Percentiles rank a stretch among this genome's conserved stretches.
phyloP scores from a whole-genome alignment of 768 basidiomycete genomes.

The Xerocomus spinulosus region DNA sequence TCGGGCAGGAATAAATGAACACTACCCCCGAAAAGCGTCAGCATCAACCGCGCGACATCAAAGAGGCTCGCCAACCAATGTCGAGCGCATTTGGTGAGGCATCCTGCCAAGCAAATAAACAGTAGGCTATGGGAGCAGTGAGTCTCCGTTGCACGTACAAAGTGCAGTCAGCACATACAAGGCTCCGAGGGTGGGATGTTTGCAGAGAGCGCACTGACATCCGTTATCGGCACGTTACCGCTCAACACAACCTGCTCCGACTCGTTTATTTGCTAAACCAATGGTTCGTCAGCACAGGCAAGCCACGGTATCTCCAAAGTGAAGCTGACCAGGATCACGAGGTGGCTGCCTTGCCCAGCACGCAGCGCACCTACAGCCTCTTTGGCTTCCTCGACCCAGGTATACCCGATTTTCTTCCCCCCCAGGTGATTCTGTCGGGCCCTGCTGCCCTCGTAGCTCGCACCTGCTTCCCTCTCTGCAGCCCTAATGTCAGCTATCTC shows the following conservation, averaged over 20 bases:
- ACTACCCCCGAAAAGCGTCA: slow-evolving; percentile 38
- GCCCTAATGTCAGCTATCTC: slow-evolving; percentile 75
- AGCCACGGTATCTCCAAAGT: background rate
- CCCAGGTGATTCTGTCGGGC: slow-evolving; percentile 54
- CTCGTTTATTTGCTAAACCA: slow-evolving; percentile 60
- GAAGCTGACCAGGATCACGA: slow-evolving; percentile 62
- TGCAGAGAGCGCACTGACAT: slow-evolving; percentile 42
- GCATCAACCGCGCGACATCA: background rate
- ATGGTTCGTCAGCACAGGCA: background rate
- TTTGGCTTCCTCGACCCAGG: slow-evolving; percentile 63
- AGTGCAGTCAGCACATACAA: slow-evolving; percentile 29
- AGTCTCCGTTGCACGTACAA: background rate
- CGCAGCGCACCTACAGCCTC: slow-evolving; percentile 60
- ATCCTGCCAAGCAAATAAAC: slow-evolving; percentile 65
- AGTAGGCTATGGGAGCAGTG: slow-evolving; percentile 39
- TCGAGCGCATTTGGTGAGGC: slow-evolving; percentile 44
- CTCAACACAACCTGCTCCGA: slow-evolving; percentile 56
- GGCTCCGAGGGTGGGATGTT: slow-evolving; percentile 56
- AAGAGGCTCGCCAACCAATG: slow-evolving; percentile 44
- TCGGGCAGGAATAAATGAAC: slow-evolving; percentile 91
- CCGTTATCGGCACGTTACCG: slow-evolving; percentile 35
- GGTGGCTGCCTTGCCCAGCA: slow-evolving; percentile 40
- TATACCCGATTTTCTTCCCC: slow-evolving; percentile 51
- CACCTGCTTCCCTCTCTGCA: slow-evolving; percentile 62
- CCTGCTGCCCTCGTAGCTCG: slow-evolving; percentile 54